phyloP scores from a whole-genome alignment of 192 early-diverging fungal species.

The Mortierella antarctica region DNA sequence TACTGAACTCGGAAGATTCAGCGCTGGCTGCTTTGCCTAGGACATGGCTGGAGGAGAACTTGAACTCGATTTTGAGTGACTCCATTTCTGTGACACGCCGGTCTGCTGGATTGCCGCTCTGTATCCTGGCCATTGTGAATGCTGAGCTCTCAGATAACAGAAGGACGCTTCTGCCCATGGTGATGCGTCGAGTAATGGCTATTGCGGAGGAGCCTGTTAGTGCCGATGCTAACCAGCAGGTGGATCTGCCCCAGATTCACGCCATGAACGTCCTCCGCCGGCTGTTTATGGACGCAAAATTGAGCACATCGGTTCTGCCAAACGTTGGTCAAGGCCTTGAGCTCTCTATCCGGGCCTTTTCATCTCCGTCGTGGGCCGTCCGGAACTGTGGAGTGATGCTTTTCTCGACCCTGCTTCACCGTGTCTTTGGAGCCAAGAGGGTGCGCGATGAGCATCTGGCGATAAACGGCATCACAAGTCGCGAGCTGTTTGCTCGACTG shows the following conservation, averaged over 20 bases:
- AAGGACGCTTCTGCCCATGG: slow-evolving; percentile 68
- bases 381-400: slow-evolving; percentile 95
- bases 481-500: slow-evolving; percentile 92
- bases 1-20: slow-evolving; percentile 67
- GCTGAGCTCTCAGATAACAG: slow-evolving; percentile 68
- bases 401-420: slow-evolving; percentile 85
- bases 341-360: slow-evolving; percentile 83
- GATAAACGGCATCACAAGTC: slow-evolving; percentile 82
- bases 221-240: slow-evolving; percentile 66
- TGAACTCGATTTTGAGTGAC: slow-evolving; percentile 74
- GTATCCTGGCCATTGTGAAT: slow-evolving; percentile 84
- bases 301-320: slow-evolving; percentile 78
- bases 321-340: slow-evolving; percentile 82
- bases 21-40: slow-evolving; percentile 66
- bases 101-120: slow-evolving; percentile 89
- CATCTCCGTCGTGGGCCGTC: slow-evolving; percentile 88
- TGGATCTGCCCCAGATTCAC: slow-evolving; percentile 93
- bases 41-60: slow-evolving; percentile 84
- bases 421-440: slow-evolving; percentile 88
- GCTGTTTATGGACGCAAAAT: slow-evolving; percentile 84
- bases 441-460: slow-evolving; percentile 76
- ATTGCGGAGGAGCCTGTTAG: slow-evolving; percentile 61
- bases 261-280: slow-evolving; percentile 90
- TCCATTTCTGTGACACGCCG: slow-evolving; percentile 93
- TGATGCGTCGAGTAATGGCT: slow-evolving; percentile 76